Base-by-base conservation (phyloP, 805 yeast species). In the Kodamaea restingae region DNA sequence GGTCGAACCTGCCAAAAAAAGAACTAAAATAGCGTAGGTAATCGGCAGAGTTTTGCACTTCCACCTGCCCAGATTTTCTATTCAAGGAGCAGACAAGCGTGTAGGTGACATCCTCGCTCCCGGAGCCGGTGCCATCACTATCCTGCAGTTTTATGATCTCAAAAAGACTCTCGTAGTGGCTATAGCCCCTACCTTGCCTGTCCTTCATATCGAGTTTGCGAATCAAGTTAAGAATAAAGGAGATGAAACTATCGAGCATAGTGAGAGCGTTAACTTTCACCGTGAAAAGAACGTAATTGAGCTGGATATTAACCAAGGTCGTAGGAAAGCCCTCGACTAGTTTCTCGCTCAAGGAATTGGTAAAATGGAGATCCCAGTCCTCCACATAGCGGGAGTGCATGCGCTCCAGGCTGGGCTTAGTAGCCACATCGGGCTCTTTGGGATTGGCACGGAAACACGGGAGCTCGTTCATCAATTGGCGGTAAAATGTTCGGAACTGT, bases 241-340 rank as follows among this genome's bases (percentile, higher is more conserved):
- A 37, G 14, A 57, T 43, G 17, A 43, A 41, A 14, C 38, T 35
- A 33, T 61, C 61, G 30, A 62, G 34, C 15, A 51, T 55, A 5
- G 53, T 46, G 11, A 52, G 39, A 7, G 58, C 36, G 42, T 67
- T 63, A 15, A 67, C 50, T 14, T 52, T 53, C 36, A 64, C 38
- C 4, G 63, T 62, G 47, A 66, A 66, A 28, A 67, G 48, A 8
- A 62, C 52, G 40, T 55, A 68, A 42, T 68, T 66, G 41, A 65
- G 52, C 32, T 65, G 71, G 14, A 68, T 41, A 36, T 65, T 65
- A 18, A 59, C 45, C 31, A 68, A 52, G 28, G 66, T 56, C n/a
- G 54, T 29, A 3, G 43, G 42, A 14, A 48, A 54, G 10, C 49
- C 48, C 30, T 58, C 55, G 1, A 60, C 50, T 5, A 61, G 38